Evolutionary conservation across 1,139 yeast species (phyloP).

Genomic region (Komagataea norvegica): DNA sequence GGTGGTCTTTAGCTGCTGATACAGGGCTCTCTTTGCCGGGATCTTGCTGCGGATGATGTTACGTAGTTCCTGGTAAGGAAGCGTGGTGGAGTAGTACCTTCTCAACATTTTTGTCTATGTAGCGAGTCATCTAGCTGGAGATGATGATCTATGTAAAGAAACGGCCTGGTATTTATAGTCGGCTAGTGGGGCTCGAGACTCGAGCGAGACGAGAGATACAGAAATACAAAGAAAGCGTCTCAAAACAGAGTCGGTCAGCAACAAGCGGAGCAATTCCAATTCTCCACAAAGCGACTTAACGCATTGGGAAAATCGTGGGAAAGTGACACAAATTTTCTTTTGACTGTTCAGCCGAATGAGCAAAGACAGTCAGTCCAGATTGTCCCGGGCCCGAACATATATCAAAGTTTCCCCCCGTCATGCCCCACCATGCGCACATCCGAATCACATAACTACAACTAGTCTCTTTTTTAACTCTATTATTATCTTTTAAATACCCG

Average conservation of each 20-base stretch:
- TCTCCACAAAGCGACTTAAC: too few species aligned
- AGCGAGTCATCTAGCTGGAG: too few species aligned
- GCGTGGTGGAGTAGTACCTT: slow-evolving; percentile 10
- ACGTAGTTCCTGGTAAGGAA: slow-evolving; percentile 8
- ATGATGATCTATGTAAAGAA: too few species aligned
- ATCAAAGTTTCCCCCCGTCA: too few species aligned
- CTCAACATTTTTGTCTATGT: slow-evolving; percentile 5
- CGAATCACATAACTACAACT: too few species aligned
- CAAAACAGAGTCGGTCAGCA: too few species aligned
- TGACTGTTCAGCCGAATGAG: not conserved
- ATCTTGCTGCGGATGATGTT: slow-evolving; percentile 19
- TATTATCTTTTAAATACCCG: slow-evolving; percentile 9
- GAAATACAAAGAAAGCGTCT: too few species aligned
- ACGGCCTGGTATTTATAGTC: too few species aligned
- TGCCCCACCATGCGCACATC: too few species aligned
- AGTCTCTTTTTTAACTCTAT: not conserved
- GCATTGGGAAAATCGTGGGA: not conserved
- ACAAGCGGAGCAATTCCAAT: too few species aligned
- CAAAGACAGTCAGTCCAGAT: not conserved
- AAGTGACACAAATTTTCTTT: not conserved
- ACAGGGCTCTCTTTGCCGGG: slow-evolving; percentile 38
- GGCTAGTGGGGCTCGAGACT: too few species aligned
- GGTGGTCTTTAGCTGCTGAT: slow-evolving; percentile 35
- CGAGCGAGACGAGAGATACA: too few species aligned
- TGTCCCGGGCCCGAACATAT: not conserved